Conservation (phyloP, 2,329 filamentous ascomycete species). For the Cercospora sesami region DNA sequence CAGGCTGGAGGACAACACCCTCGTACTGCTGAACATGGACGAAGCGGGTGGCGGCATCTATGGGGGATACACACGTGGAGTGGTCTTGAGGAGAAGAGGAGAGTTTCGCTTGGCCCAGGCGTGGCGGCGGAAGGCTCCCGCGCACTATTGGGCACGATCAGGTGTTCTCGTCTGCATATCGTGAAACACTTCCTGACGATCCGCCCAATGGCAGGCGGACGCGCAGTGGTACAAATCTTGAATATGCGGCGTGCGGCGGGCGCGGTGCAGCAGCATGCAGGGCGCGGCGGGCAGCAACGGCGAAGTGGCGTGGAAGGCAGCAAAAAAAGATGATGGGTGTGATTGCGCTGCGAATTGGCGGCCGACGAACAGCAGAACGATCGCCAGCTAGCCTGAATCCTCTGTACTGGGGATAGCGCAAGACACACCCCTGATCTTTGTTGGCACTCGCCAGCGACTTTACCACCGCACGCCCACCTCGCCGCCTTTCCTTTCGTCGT, state of each 20-base stretch:
- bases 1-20: neutral
- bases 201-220: slow-evolving; percentile 1
- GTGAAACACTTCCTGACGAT: slow-evolving; percentile 2
- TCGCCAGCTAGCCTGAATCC: slow-evolving; percentile 1
- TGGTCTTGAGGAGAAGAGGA: neutral
- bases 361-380: neutral
- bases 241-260: neutral
- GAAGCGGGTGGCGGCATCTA: neutral
- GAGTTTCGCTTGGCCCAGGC: neutral
- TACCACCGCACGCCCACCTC: neutral
- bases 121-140: neutral
- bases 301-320: slow-evolving; percentile 1
- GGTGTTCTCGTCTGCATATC: neutral
- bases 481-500: slow-evolving; percentile 3
- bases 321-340: neutral
- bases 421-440: neutral
- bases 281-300: neutral
- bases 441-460: slow-evolving; percentile 1
- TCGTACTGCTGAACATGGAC: neutral
- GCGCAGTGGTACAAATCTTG: slow-evolving; percentile 1
- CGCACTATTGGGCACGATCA: slow-evolving; percentile 4
- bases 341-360: neutral
- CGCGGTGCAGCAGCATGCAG: neutral
- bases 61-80: neutral
- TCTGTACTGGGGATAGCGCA: neutral